Evolutionary conservation across 495 filamentous ascomycete genomes (phyloP), one percentile per base, ranked within the genome.

Genomic region (Tuber borchii): DNA sequence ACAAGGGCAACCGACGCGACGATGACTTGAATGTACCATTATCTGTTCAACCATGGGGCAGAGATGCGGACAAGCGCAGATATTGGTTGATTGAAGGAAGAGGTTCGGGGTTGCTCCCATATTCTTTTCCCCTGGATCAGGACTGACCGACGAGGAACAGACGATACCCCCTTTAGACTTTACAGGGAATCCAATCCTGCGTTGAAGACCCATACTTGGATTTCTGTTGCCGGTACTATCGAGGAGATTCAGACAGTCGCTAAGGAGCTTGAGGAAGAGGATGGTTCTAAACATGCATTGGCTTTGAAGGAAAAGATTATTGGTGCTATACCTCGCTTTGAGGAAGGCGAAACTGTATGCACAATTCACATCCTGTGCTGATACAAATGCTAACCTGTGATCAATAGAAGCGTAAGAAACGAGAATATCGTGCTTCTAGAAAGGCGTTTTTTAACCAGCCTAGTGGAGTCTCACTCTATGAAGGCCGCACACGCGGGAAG

Each of bases 401-500:
- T 37, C 7, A 51, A 45, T 74, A 94, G 92, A 97, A 97, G 88
- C 93, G 95, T 61, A 93, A 90, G 82, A 92, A 93, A 26, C 91
- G 95, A 44, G 96, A 99, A 81, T 97, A 99, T 80, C 91, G 95
- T 39, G 87, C 92, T 82, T 88, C 89, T 75, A 91, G 93, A 73
- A 96, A 97, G 83, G 92, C 93, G 70, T 90, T 91, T 74, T 99
- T 98, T 84, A 87, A 90, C 72, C 91, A 95, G 20, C 93, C 94
- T 6, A 91, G 91, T 40, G 94, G 93, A 5, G 94, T 94, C 84
- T 97, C 93, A 20, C 86, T 95, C 72, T 98, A 98, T 84, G 95
- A 99, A 86, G 96, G 96, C 51, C 93, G 95, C 68, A 98, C 96
- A 0, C 89, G 95, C 72, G 95, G 95, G 61, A 98, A 98, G 85